Evolutionary conservation across 768 basidiomycete species (phyloP).

Genomic region (Melanogaster broomeanus): DNA sequence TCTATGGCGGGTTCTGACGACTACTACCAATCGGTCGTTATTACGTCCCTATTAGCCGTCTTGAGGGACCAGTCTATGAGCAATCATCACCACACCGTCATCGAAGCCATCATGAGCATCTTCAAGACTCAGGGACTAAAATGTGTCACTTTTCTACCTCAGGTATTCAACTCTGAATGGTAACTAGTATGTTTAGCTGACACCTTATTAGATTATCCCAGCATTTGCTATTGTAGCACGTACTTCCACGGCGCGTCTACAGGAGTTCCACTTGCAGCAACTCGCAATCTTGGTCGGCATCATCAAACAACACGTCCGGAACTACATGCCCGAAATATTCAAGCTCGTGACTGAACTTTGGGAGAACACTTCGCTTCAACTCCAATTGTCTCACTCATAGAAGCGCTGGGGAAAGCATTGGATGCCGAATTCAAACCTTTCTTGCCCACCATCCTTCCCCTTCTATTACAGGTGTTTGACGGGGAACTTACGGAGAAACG

Average conservation of each 20-base stretch:
- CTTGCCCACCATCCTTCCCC: constrained; percentile 85
- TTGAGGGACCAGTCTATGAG: constrained; percentile 87
- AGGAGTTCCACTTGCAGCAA: constrained; percentile 94
- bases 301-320: constrained; percentile 96
- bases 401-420: constrained; percentile 88
- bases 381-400: constrained; percentile 93
- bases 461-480: constrained; percentile 89
- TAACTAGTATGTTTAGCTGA: constrained; percentile 8
- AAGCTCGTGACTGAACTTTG: constrained; percentile 86
- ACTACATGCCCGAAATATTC: constrained; percentile 86
- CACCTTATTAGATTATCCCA: constrained; percentile 73
- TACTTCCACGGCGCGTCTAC: constrained; percentile 74
- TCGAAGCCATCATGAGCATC: constrained; percentile 98
- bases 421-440: constrained; percentile 98
- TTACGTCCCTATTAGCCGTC: constrained; percentile 83
- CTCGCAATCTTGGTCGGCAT: constrained; percentile 93
- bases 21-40: constrained; percentile 96
- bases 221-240: constrained; percentile 90
- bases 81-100: constrained; percentile 87
- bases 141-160: constrained; percentile 93
- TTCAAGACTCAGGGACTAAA: constrained; percentile 98
- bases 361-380: constrained; percentile 80
- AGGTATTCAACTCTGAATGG: constrained; percentile 47
- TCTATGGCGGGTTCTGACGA: constrained; percentile 78
- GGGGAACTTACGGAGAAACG: constrained; percentile 83